These are phyloP conservation scores for Marasmius sp. DNA, from an alignment of 1,284 basidiomycete species.

Conservation along the genomic window DNA sequence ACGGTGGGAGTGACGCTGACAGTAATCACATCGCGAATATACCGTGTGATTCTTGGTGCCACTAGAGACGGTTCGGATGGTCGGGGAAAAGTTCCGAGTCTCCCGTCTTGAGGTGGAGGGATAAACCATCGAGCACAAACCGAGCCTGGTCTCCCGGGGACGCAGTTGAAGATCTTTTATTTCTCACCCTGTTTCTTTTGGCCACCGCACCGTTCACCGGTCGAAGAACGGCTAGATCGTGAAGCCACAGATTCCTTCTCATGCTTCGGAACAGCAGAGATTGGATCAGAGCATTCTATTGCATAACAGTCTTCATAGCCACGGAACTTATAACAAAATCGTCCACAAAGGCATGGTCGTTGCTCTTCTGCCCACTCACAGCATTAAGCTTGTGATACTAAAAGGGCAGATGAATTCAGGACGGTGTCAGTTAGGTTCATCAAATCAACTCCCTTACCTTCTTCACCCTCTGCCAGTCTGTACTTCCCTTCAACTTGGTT, in stretches of 20 bases:
- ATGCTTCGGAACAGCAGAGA: background rate
- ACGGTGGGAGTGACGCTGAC: too few species aligned
- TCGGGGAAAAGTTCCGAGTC: too few species aligned
- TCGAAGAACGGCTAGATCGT: background rate
- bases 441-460: constrained; percentile 50
- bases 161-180: too few species aligned
- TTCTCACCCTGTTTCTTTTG: too few species aligned
- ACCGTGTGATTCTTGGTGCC: too few species aligned
- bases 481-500: constrained; percentile 45
- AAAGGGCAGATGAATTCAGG: background rate
- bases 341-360: constrained; percentile 53
- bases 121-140: too few species aligned
- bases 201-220: background rate
- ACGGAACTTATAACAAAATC: constrained; percentile 74
- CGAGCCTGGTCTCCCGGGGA: too few species aligned
- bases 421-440: background rate
- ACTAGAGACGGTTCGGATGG: too few species aligned
- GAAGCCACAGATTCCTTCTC: background rate
- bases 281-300: constrained; percentile 21
- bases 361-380: constrained; percentile 43
- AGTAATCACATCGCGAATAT: too few species aligned
- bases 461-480: constrained; percentile 71
- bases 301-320: constrained; percentile 77
- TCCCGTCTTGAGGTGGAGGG: too few species aligned
- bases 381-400: constrained; percentile 78